Percentiles rank a stretch among this genome's conserved stretches.
Evolutionary conservation across 2,329 filamentous ascomycete genomes (phyloP).

Genomic region (Aspergillus sergii): DNA sequence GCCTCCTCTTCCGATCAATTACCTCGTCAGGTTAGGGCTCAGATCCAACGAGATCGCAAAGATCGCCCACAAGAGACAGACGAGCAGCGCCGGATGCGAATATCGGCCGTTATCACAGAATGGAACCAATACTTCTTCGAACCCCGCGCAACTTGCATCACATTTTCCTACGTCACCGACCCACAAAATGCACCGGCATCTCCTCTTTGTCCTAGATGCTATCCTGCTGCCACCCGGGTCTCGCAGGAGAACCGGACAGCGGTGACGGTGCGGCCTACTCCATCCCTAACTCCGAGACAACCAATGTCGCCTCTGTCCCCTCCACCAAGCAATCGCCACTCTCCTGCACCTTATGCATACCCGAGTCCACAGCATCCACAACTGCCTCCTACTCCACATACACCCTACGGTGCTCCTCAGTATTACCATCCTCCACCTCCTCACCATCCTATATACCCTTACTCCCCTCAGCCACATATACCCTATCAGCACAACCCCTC

Average conservation of each 20-base stretch:
- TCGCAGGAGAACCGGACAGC: constrained; percentile 23
- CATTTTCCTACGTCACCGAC: constrained; percentile 39
- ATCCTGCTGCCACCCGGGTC: constrained; percentile 41
- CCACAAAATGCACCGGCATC: constrained; percentile 35
- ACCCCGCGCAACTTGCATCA: constrained; percentile 37
- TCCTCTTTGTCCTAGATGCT: constrained; percentile 43
- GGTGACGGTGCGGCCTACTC: constrained; percentile 8
- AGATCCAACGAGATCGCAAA: constrained; percentile 45
- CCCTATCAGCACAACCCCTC: constrained; percentile 22
- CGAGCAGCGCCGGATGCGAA: constrained; percentile 40
- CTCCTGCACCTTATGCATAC: constrained; percentile 16
- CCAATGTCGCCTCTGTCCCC: constrained; percentile 9
- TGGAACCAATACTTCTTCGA: constrained; percentile 49
- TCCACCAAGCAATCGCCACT: constrained; percentile 9
- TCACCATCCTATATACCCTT: constrained; percentile 29
- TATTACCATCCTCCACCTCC: constrained; percentile 22
- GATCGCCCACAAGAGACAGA: constrained; percentile 46
- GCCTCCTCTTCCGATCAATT: constrained; percentile 40
- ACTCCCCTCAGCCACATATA: constrained; percentile 23
- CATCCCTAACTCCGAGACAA: constrained; percentile 9
- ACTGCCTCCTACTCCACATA: constrained; percentile 18
- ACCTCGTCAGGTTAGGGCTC: constrained; percentile 40
- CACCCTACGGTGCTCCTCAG: constrained; percentile 25
- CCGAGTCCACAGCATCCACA: constrained; percentile 17
- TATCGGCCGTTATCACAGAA: constrained; percentile 43